phyloP scores from a whole-genome alignment of 257 asterid genomes.

The Avicennia marina region DNA sequence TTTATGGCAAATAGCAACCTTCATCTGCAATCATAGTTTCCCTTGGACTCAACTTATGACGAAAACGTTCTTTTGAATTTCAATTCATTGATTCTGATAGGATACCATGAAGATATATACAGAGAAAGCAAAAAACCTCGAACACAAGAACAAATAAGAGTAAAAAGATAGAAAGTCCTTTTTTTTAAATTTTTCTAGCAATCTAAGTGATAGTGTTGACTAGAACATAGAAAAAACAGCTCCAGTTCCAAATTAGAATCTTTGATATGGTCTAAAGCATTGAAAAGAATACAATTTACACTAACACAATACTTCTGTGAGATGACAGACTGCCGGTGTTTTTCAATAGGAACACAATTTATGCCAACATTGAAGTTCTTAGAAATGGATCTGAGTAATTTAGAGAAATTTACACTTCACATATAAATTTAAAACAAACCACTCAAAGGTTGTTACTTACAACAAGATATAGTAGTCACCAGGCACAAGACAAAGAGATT shows the following conservation, averaged over 20 bases:
- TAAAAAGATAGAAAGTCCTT: neutral
- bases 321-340: neutral
- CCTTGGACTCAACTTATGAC: neutral
- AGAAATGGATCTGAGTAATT: slow-evolving; percentile 26
- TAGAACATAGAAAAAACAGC: neutral
- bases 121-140: neutral
- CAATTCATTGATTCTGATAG: neutral
- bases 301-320: too few relatives aligned
- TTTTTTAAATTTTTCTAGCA: neutral
- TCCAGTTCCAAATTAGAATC: neutral
- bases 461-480: slow-evolving; percentile 25
- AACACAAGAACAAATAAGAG: neutral
- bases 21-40: neutral
- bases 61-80: neutral
- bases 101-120: neutral
- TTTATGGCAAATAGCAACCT: slow-evolving; percentile 3
- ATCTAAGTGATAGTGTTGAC: neutral
- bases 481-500: slow-evolving; percentile 21
- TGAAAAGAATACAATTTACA: neutral
- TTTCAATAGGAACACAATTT: neutral
- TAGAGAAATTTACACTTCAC: slow-evolving; percentile 56
- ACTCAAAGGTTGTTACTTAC: slow-evolving; percentile 27
- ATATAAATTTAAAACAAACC: slow-evolving; percentile 29
- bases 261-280: neutral
- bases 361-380: neutral